Base-by-base conservation (phyloP, 169 alveolate genomes). In the Eimeria falciformis region DNA sequence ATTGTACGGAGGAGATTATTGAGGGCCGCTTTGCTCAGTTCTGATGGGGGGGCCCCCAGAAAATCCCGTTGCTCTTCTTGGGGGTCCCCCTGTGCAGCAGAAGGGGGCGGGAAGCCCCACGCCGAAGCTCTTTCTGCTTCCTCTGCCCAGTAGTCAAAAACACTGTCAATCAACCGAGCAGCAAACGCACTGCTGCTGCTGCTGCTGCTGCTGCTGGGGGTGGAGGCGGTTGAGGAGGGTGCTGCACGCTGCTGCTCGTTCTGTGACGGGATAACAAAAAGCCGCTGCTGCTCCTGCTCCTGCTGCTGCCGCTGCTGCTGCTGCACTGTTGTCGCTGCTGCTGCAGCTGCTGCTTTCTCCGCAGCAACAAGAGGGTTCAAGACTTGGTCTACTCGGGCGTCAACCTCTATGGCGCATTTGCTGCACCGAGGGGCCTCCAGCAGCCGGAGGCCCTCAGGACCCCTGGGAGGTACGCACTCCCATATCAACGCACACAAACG, bases 81-180 rank as follows among this genome's bases (percentile, higher is more conserved):
- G 23, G 82, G 43, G 27, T 83, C 83, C 71, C 53, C 45, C 2
- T 25, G 73, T 21, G 47, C 25, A 18, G 84, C 82, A 33, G 83
- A 66, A 0, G 82, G 69, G 25, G 83, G 71, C 47, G 91, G 83
- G 50, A 89, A 50, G 2, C 93, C 93, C 29, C 53, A 45, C 11
- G 79, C 82, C 9, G 93, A 47, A 33, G 85, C 82, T n/a, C 93
- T 58, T 25, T 11, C 56, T 29, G 93, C 89, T 47, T 89, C 93
- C 29, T 89, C 93, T 56, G 71, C 23, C 93, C 93, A 89, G 82
- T 65, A 89, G 46, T 89, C 93, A 33, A 56, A 50, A 5, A 89
- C 93, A 12, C 88, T 79, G 88, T 71, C 88, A 2, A 79, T 50
- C 21, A 79, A 58, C 37, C 71, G 88, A 55, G 88, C 88, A 50